These are phyloP conservation scores for Mycosphaerelloides madeirae DNA, from an alignment of 2,329 filamentous ascomycete genomes.

Conservation along the genomic window DNA sequence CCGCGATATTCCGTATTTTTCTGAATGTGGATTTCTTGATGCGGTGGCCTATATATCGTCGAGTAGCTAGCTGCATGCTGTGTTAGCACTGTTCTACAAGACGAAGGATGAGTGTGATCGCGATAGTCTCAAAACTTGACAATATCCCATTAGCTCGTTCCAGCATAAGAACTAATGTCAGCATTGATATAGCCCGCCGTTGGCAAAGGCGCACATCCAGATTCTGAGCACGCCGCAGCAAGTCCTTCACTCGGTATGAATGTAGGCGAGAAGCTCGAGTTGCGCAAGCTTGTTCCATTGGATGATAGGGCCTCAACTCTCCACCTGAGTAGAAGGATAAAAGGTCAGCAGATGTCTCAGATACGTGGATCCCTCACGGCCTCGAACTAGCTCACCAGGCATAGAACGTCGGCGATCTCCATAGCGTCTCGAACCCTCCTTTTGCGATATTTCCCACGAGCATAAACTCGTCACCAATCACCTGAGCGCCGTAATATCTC, in stretches of 20 bases:
- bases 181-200: background rate
- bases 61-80: no score
- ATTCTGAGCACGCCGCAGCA: background rate
- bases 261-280: constrained; percentile 22
- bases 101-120: no score
- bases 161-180: background rate
- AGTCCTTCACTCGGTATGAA: constrained; percentile 4
- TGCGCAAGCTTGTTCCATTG: constrained; percentile 16
- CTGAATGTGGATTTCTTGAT: no score
- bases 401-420: background rate
- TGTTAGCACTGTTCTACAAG: no score
- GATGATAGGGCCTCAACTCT: constrained; percentile 4
- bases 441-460: background rate
- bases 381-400: no score
- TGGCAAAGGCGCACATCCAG: background rate
- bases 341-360: no score
- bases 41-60: no score
- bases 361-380: no score
- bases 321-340: no score
- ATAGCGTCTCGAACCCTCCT: constrained; percentile 6
- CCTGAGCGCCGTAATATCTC: constrained; percentile 20
- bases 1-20: no score
- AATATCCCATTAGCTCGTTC: background rate
- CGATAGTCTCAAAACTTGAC: no score
- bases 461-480: constrained; percentile 16